phyloP scores from a whole-genome alignment of 1,284 basidiomycete species.

The Marasmius tenuissimus region DNA sequence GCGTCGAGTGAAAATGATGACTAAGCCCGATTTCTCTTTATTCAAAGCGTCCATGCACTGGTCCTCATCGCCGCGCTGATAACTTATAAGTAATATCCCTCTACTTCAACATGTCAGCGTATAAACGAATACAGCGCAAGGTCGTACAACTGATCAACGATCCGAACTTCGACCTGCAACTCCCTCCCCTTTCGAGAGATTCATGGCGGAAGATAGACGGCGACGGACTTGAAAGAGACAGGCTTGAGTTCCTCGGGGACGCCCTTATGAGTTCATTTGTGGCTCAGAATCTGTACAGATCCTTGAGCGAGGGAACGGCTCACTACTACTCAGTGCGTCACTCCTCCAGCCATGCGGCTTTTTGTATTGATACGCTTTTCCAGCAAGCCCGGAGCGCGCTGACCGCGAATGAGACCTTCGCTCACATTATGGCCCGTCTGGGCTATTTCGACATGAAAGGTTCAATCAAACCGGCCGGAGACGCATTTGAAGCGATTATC shows the following conservation, averaged over 20 bases:
- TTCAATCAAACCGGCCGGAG: slow-evolving; percentile 22
- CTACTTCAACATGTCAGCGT: slow-evolving; percentile 3
- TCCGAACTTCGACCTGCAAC: slow-evolving; percentile 16
- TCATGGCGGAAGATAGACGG: slow-evolving; percentile 17
- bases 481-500: slow-evolving; percentile 27
- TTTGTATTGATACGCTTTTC: neutral
- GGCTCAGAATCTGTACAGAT: slow-evolving; percentile 17
- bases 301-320: slow-evolving; percentile 18
- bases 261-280: slow-evolving; percentile 22
- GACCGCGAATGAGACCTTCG: slow-evolving; percentile 27
- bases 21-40: neutral
- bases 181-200: slow-evolving; percentile 19
- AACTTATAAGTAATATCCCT: slow-evolving; percentile 6
- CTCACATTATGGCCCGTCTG: slow-evolving; percentile 25
- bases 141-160: slow-evolving; percentile 16
- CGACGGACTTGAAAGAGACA: slow-evolving; percentile 18
- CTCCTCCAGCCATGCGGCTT: neutral
- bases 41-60: neutral
- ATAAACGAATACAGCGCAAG: slow-evolving; percentile 16
- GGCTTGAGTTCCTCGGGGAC: slow-evolving; percentile 28
- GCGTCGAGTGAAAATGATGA: neutral
- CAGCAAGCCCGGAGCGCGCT: slow-evolving; percentile 21
- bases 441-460: slow-evolving; percentile 16
- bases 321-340: slow-evolving; percentile 23
- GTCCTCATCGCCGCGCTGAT: neutral